Evolutionary conservation across 1,139 yeast genomes (phyloP).

Genomic region (Pichia sp.): DNA sequence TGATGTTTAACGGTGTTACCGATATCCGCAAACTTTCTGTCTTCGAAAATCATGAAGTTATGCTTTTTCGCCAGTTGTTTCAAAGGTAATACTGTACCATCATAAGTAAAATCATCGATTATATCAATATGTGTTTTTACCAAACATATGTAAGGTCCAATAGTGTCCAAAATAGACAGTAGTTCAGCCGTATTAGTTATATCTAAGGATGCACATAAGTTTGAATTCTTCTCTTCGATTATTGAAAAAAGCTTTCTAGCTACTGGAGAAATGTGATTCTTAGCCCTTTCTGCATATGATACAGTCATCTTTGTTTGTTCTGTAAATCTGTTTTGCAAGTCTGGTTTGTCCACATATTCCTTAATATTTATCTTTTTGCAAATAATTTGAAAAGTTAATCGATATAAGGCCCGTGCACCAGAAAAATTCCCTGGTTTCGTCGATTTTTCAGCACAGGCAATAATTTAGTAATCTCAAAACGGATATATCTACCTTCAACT

Average conservation of each 20-base stretch:
- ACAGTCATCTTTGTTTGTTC: neutral
- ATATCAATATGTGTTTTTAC: constrained; percentile 95
- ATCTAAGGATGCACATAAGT: constrained; percentile 95
- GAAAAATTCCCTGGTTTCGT: neutral
- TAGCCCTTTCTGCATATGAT: constrained; percentile 63
- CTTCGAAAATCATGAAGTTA: constrained; percentile 85
- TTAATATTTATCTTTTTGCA: too few relatives aligned
- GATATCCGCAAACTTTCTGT: constrained; percentile 96
- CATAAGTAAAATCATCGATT: constrained; percentile 78
- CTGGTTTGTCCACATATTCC: too few relatives aligned
- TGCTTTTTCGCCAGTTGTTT: constrained; percentile 65
- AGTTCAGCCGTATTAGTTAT: constrained; percentile 74
- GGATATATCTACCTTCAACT: too few relatives aligned
- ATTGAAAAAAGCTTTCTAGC: constrained; percentile 67
- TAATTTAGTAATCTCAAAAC: too few relatives aligned
- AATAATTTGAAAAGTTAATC: too few relatives aligned
- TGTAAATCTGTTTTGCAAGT: too few relatives aligned
- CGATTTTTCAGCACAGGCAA: neutral
- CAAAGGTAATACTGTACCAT: constrained; percentile 69
- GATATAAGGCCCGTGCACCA: constrained; percentile 2
- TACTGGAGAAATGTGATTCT: constrained; percentile 63
- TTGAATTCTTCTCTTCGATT: constrained; percentile 76
- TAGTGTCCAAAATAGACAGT: constrained; percentile 57
- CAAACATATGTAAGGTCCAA: constrained; percentile 88
- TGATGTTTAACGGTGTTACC: constrained; percentile 97